Base-by-base conservation (phyloP, 106 monocot genomes). In the Allium sativum region DNA sequence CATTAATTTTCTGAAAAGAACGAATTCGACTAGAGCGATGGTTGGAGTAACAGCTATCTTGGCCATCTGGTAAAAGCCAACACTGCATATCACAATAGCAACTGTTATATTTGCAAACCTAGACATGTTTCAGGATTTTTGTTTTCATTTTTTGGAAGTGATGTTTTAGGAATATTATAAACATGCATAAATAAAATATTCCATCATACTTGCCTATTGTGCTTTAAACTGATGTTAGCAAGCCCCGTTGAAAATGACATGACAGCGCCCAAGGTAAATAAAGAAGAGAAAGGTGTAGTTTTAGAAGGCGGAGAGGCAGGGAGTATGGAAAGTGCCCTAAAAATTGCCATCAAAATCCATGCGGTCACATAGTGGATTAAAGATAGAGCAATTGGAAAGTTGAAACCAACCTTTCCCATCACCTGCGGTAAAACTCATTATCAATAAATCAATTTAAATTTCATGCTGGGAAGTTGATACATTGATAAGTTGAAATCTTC, bases 61-160 rank as follows among this genome's bases (percentile, higher is more conserved):
- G 13, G 94, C 90, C 94, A 95, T 95, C 75, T 90, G 90, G 79
- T 95, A 95, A 58, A 95, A 95, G 18, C 94, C 94, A 10, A 95
- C 81, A 68, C 94, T 95, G 78, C 60, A 85, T 44, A 45, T 60
- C 17, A 55, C 18, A 18, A 52, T 15, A 31, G 31, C 1, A 31
- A 31, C 31, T 31, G 31, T 31, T 31, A 31, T 31, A 31, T 31
- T 31, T 31, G 31, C 31, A 31, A 31, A 31, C 31, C 31, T 31
- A 31, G 31, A 31, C 31, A 31, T 0, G 31, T 31, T 31, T 31
- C 5, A 31, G 1, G 31, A 31, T n/a, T n/a, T n/a, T n/a, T n/a
- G n/a, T n/a, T n/a, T n/a, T n/a, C n/a, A n/a, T n/a, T n/a, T n/a
- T n/a, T n/a, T n/a, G n/a, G n/a, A n/a, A n/a, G n/a, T n/a, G n/a